Evolutionary conservation across 768 basidiomycete species (phyloP).

Genomic region (Lactarius hengduanensis): DNA sequence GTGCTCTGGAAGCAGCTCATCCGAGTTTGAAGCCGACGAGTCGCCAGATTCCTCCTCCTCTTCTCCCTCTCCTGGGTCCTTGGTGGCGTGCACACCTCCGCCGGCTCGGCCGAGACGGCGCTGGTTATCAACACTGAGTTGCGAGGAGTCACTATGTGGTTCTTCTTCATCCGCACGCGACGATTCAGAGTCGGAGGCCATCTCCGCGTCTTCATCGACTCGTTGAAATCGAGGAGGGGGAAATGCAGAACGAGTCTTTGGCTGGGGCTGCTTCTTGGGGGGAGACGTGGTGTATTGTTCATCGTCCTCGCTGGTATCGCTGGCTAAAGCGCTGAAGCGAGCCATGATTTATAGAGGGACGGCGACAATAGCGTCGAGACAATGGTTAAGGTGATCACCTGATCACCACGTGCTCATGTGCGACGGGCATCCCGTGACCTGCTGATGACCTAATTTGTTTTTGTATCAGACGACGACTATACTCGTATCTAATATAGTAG

Average conservation of each 20-base stretch:
- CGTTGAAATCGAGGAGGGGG: slow-evolving; percentile 6
- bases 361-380: neutral
- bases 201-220: slow-evolving; percentile 21
- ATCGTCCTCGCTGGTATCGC: slow-evolving; percentile 29
- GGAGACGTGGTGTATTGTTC: slow-evolving; percentile 14
- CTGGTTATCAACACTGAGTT: slow-evolving; percentile 25
- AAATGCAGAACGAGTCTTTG: slow-evolving; percentile 8
- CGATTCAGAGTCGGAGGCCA: slow-evolving; percentile 33
- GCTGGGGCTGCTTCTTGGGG: slow-evolving; percentile 6
- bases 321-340: slow-evolving; percentile 29
- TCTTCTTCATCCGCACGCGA: slow-evolving; percentile 57
- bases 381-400: neutral
- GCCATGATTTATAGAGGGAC: slow-evolving; percentile 22
- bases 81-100: slow-evolving; percentile 12
- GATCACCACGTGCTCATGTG: slow-evolving; percentile 6
- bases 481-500: too few species aligned
- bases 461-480: too few species aligned
- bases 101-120: slow-evolving; percentile 9
- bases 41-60: slow-evolving; percentile 38
- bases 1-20: slow-evolving; percentile 32
- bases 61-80: slow-evolving; percentile 44
- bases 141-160: slow-evolving; percentile 33
- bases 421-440: neutral
- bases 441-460: neutral
- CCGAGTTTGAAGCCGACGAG: slow-evolving; percentile 36